Evolutionary conservation across 83 land plant genomes (phyloP), one percentile per base, ranked within the genome.

Genomic region (Diphasiastrum complanatum): DNA sequence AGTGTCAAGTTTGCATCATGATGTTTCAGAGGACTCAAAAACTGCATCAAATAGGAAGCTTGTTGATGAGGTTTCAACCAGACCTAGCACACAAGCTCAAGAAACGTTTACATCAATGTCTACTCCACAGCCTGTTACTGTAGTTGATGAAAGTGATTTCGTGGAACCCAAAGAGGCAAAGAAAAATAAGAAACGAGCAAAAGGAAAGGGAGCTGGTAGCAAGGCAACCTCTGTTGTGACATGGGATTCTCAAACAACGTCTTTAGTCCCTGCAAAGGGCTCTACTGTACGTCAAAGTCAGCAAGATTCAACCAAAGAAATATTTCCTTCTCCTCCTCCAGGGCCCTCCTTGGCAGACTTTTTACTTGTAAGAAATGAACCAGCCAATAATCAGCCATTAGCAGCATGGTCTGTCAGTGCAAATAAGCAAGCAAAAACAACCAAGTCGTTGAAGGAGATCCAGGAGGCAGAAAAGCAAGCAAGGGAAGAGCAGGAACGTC

Each of bases 111-210:
- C 63, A 2, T 16, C 34, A 3, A 5, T 6, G 6, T 10, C 65
- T 45, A n/a, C 64, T 40, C 41, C 48, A 41, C 4, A 45, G 38
- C 61, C 19, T 28, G 24, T 20, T 28, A 20, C 53, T 43, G 3
- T 47, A 36, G 68, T 14, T 0, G 74, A 69, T 33, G 78, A 69
- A 34, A 31, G 43, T 20, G 74, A 69, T 27, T 75, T 75, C 54
- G 37, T 75, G 48, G 78, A 75, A 47, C 78, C 78, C 25, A 75
- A 75, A 41, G 78, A 75, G 33, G 54, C 53, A 1, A 75, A 75
- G 60, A 75, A 75, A 47, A 75, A 47, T 43, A 74, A 75, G 66
- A 53, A 61, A 33, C 67, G 74, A 11, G 59, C 66, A 12, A 75
- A 75, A 33, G 55, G 43, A 16, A 75, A 75, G 51, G 34, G 69